Evolutionary conservation across 2,329 filamentous ascomycete genomes (phyloP), one percentile per base, ranked within the genome.

Genomic region (Metarhizium rileyi): DNA sequence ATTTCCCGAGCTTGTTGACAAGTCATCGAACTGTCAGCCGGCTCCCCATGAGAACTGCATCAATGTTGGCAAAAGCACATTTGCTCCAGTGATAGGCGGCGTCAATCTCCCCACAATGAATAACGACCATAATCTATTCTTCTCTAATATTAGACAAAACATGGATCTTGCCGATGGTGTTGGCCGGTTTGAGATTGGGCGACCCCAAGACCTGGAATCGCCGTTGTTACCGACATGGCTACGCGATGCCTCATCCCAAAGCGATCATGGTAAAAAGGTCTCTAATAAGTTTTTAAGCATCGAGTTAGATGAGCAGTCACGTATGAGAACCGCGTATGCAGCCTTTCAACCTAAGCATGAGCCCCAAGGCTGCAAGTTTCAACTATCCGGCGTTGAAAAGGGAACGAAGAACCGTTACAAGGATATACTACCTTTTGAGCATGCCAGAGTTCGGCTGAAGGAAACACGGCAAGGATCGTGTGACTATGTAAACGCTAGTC

Each of bases 361-460:
- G 9, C 42, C 38, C 3, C 56, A 52, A 33, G 54, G 50, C 16
- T 56, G 51, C 57, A 56, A 68, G 22, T 79, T 94, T 7, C 85
- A 88, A 58, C 81, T 98, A 47, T 93, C 87, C 0, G 93, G 93
- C 7, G 86, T 98, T 27, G 93, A 98, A 61, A 93, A 96, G 65
- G 93, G 93, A 7, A 81, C 77, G 18, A 97, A 97, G 72, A 98
- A 98, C 59, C 81, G 93, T 8, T 98, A 98, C 72, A 97, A 96
- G 70, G 94, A 96, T 58, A 96, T 97, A 50, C 84, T 95, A 69
- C 93, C 93, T 0, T 98, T 94, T 63, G 91, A 97, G 61, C 93
- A 98, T 66, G 84, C 89, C 3, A 76, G 93, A 52, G 93, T 98
- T 48, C 89, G 81, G 56, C 69, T 98, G 44, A 76, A 86, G 56